These are phyloP conservation scores for Solanum peruvianum DNA, from an alignment of 257 asterid genomes.

Conservation along the genomic window DNA sequence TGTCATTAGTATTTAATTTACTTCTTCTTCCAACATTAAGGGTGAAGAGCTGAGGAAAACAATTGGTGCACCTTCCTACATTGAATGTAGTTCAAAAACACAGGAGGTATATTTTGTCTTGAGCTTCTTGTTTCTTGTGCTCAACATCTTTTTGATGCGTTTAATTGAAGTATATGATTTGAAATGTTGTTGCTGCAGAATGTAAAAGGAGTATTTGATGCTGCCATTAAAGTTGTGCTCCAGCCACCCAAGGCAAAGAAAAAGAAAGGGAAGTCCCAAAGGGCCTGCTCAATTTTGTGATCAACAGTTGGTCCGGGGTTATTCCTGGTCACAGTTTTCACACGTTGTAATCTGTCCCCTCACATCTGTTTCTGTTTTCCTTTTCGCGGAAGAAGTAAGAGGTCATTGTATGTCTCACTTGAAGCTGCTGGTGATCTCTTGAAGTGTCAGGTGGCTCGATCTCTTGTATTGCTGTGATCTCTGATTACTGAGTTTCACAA, in stretches of 20 bases:
- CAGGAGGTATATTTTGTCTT: conserved; percentile 2
- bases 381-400: conserved; percentile 33
- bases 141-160: not conserved
- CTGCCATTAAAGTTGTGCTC: conserved; percentile 24
- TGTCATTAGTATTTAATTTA: not conserved
- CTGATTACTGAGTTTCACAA: conserved; percentile 16
- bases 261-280: conserved; percentile 15
- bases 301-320: conserved; percentile 14
- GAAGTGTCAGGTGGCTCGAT: conserved; percentile 30
- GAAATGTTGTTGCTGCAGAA: conserved; percentile 1
- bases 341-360: not conserved
- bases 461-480: conserved; percentile 16
- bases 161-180: not conserved
- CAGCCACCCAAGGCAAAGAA: conserved; percentile 22
- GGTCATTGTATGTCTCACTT: conserved; percentile 19
- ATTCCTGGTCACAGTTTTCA: conserved; percentile 3
- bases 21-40: not conserved
- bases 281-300: conserved; percentile 20
- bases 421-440: conserved; percentile 31
- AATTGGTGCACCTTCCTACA: conserved; percentile 13
- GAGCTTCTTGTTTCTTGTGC: not conserved
- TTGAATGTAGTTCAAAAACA: conserved; percentile 24
- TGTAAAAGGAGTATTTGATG: conserved; percentile 20
- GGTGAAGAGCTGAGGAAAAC: conserved; percentile 21
- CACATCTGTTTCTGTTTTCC: conserved; percentile 22